Base-by-base conservation (phyloP, 2,329 filamentous ascomycete genomes). In the Beauveria caledonica region DNA sequence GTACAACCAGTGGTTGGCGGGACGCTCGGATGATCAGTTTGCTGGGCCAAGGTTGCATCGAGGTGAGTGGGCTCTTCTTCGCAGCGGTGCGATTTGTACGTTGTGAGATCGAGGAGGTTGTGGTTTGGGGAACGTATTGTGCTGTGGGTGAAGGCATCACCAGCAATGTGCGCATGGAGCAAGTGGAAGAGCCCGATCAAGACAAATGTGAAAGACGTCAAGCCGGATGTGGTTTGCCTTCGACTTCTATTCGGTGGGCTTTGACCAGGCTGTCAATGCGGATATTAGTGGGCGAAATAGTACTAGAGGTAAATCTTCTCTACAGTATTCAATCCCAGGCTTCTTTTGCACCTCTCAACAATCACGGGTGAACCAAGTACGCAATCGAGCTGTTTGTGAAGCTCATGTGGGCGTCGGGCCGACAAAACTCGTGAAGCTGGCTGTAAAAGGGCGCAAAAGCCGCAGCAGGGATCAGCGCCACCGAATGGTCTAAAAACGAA, bases 401-500 rank as follows among this genome's bases (percentile, higher is more conserved):
- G 23, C 27, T 23, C n/a, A 56, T 21, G 44, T 46, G 46, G 6
- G 33, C 44, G 56, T 58, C 56, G 56, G 56, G 46, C 56, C 56
- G 46, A 51, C 36, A 44, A 4, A n/a, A 17, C 36, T 21, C 17
- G 46, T 17, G 36, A n/a, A 44, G 9, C n/a, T 44, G 10, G 13
- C 33, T 25, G 5, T 17, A 29, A 27, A 29, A 45, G 42, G 52
- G 40, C 54, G 54, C 42, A 36, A 27, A 17, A 33, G 23, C 33
- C 45, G 17, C 15, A 27, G 54, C 55, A 58, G 21, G 55, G 33
- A 50, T 58, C 55, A 42, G 55, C 55, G 45, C 40, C 53, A 46
- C 40, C 5, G 10, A 17, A 15, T 25, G n/a, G 33, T 23, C 39
- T 44, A 23, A 25, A 42, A 44, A 44, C 13, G 36, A 19, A 19